Evolutionary conservation across 2,329 filamentous ascomycete genomes (phyloP), one percentile per base, ranked within the genome.

Genomic region (Fusarium sp.): DNA sequence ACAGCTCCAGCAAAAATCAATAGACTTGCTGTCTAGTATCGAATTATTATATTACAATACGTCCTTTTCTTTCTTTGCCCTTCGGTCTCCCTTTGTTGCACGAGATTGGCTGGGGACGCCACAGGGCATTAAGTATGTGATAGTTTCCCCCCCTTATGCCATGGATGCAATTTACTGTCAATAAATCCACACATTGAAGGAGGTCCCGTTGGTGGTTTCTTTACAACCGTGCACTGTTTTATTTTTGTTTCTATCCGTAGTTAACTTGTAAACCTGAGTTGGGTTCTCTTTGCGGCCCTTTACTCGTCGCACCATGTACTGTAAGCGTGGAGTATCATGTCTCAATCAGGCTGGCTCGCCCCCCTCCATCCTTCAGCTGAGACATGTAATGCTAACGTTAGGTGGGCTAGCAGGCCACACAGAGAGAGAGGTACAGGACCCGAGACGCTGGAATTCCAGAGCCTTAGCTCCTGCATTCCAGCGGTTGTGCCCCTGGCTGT

Each of bases 361-460:
- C 26, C 26, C 10, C n/a, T n/a, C n/a, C n/a, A n/a, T n/a, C 26
- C 26, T 28, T 12, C 26, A 28, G 26, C 26, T 28, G 26, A 28
- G 26, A 28, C 26, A 28, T 28, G 26, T 28, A 28, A 28, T 11
- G 26, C 26, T 28, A 28, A 28, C 26, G 26, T 28, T 28, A 11
- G 26, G 26, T 28, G n/a, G n/a, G n/a, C 30, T 14, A 23, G 48
- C 21, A 11, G 14, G 20, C 34, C 38, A 49, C 20, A 45, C n/a
- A n/a, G n/a, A n/a, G n/a, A n/a, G n/a, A n/a, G n/a, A 50, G 40
- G 44, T 20, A 36, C 34, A 36, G 34, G 34, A n/a, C 48, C 45
- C 48, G 26, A 55, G 20, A 21, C 32, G 45, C 45, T 68, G 56
- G 65, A 68, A 68, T 68, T 68, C 65, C 61, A 68, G 60, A 54